Conservation (phyloP, 2,329 filamentous ascomycete genomes). For the Fusarium bactridioides region DNA sequence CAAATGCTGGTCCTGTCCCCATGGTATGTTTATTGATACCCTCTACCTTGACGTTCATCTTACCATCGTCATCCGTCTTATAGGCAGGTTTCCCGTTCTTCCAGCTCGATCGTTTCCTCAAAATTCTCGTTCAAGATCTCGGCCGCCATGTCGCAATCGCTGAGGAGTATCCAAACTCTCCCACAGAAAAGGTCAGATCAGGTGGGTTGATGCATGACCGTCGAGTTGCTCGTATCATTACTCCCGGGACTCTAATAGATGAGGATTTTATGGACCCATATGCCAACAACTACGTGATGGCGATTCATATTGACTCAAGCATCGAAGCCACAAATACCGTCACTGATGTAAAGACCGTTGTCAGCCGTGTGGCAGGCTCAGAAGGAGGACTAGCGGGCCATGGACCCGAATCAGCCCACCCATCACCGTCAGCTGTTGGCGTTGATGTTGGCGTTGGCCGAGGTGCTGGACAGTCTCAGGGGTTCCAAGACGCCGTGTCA, state of each 20-base stretch:
- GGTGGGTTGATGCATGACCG: conserved; percentile 87
- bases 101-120: conserved; percentile 91
- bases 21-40: conserved; percentile 69
- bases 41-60: conserved; percentile 16
- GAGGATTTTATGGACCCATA: conserved; percentile 97
- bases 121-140: conserved; percentile 89
- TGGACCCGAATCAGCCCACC: conserved; percentile 29
- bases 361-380: conserved; percentile 44
- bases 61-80: conserved; percentile 29
- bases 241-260: conserved; percentile 94
- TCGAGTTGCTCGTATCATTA: conserved; percentile 85
- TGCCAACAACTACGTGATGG: conserved; percentile 90
- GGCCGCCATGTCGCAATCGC: conserved; percentile 92
- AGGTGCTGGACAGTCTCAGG: conserved; percentile 21
- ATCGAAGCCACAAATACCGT: background rate
- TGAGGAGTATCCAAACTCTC: conserved; percentile 85
- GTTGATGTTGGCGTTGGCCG: conserved; percentile 21
- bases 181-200: conserved; percentile 73
- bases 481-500: conserved; percentile 36
- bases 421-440: conserved; percentile 32
- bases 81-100: conserved; percentile 93
- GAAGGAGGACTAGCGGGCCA: conserved; percentile 17
- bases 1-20: conserved; percentile 78
- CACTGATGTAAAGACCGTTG: conserved; percentile 67
- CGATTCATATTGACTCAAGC: conserved; percentile 64